These are phyloP conservation scores for Trypanosomatidae sp. DNA, from an alignment of 208 protist genomes.

Conservation along the genomic window DNA sequence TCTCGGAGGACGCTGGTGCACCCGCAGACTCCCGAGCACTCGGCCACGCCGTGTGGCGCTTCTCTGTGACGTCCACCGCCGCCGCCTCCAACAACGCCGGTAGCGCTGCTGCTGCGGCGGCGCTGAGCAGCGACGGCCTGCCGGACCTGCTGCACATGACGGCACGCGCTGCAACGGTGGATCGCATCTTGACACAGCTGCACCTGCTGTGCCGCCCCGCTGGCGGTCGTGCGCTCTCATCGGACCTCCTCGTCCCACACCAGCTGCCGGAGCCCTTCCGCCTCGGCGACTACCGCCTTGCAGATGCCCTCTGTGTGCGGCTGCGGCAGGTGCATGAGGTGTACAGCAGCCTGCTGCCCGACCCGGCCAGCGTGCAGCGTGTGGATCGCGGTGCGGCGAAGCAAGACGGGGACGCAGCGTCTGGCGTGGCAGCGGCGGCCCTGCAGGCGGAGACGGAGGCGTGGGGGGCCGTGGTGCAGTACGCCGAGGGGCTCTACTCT, in stretches of 20 bases:
- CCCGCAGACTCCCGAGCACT: too few relatives aligned
- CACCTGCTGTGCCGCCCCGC: conserved; percentile 19
- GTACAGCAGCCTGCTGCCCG: conserved; percentile 17
- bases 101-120: too few relatives aligned
- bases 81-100: too few relatives aligned
- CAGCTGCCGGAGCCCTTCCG: conserved; percentile 59
- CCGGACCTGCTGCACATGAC: too few relatives aligned
- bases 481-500: conserved; percentile 36
- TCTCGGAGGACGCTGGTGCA: too few relatives aligned
- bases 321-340: conserved; percentile 41
- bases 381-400: background rate
- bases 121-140: too few relatives aligned
- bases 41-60: too few relatives aligned
- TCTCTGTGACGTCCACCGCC: too few relatives aligned
- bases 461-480: conserved; percentile 42
- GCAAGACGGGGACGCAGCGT: background rate
- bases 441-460: conserved; percentile 50
- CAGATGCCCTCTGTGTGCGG: conserved; percentile 24
- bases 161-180: conserved; percentile 6
- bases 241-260: conserved; percentile 46
- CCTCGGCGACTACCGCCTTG: conserved; percentile 65
- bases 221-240: conserved; percentile 30
- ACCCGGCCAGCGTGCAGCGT: background rate
- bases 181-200: conserved; percentile 11
- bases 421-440: background rate